Conservation (phyloP, 352 stramenopile genomes). For the Pythium pyrilobum region DNA sequence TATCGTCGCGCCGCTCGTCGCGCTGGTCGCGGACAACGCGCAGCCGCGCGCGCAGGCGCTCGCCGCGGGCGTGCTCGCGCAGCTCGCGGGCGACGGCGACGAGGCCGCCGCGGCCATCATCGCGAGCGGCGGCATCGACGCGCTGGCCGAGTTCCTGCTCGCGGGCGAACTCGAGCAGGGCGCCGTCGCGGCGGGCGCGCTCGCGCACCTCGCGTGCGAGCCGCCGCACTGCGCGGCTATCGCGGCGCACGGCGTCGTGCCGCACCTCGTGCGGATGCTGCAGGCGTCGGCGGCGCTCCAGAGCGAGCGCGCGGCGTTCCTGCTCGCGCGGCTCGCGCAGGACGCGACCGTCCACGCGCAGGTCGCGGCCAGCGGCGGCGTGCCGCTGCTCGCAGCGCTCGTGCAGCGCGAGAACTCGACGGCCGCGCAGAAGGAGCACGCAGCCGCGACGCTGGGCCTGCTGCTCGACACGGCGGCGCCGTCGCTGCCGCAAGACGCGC, state of each 20-base stretch:
- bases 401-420: background rate
- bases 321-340: background rate
- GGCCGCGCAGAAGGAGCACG: background rate
- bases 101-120: background rate
- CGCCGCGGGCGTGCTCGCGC: background rate
- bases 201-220: background rate
- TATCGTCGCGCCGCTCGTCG: background rate
- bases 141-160: background rate
- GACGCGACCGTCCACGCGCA: background rate
- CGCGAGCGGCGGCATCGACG: background rate
- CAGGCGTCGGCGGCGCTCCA: background rate
- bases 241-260: background rate
- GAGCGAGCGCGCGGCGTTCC: background rate
- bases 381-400: background rate
- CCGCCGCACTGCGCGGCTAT: background rate
- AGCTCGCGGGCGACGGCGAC: background rate
- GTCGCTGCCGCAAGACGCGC: background rate
- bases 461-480: background rate
- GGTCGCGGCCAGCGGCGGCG: background rate
- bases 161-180: background rate
- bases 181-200: background rate
- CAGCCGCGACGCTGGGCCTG: background rate
- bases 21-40: background rate
- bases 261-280: background rate
- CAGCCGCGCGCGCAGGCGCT: background rate